phyloP scores from a whole-genome alignment of 805 yeast genomes.

The Priceomyces medius region DNA sequence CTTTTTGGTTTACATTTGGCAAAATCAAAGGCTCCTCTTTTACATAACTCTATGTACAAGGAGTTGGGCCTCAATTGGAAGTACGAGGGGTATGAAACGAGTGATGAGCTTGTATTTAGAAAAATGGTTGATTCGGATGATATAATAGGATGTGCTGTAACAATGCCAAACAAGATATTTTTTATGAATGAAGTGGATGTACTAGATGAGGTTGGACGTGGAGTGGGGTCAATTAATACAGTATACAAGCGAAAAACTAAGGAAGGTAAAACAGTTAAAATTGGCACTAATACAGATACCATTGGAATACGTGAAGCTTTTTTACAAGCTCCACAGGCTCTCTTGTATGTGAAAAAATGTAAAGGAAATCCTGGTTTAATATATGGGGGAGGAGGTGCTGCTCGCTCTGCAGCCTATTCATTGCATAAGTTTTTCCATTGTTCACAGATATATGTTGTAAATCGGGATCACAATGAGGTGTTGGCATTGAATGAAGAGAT shows the following conservation, averaged over 20 bases:
- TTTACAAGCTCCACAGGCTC: conserved; percentile 8
- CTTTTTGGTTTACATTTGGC: conserved; percentile 22
- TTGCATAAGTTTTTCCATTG: conserved; percentile 25
- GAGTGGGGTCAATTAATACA: conserved; percentile 35
- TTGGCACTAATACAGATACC: conserved; percentile 36
- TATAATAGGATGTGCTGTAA: conserved; percentile 28
- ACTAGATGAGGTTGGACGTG: conserved; percentile 26
- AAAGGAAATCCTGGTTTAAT: conserved; percentile 26
- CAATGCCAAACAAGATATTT: conserved; percentile 31
- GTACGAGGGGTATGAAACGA: conserved; percentile 23
- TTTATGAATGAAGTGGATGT: conserved; percentile 26
- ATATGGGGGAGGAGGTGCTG: conserved; percentile 38
- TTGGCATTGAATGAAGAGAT: conserved; percentile 17
- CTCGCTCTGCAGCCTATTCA: conserved; percentile 32
- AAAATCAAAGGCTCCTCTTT: conserved; percentile 26
- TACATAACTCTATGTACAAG: conserved; percentile 24
- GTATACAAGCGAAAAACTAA: conserved; percentile 22
- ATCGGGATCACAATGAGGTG: conserved; percentile 27
- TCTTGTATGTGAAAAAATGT: background rate
- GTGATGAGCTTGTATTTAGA: conserved; percentile 18
- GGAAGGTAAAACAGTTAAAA: conserved; percentile 13
- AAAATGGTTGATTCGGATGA: conserved; percentile 8
- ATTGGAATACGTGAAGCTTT: conserved; percentile 31
- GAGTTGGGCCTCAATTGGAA: conserved; percentile 21
- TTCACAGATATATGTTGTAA: conserved; percentile 25